Conservation (phyloP, 169 alveolate genomes). For the Theileria orientalis region DNA sequence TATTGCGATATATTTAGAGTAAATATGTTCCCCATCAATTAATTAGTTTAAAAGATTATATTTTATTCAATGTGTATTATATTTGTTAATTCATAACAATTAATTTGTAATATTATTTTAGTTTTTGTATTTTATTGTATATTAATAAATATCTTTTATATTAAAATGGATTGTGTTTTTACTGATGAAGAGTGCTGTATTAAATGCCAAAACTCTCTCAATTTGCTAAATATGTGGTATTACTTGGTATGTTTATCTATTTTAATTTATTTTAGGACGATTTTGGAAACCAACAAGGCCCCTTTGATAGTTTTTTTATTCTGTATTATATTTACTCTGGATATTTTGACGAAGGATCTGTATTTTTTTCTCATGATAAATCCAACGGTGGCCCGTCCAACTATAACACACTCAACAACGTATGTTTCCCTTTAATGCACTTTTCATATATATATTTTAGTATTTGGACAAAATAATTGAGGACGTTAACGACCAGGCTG, state of each 20-base stretch:
- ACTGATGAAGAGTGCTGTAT: slow-evolving; percentile 43
- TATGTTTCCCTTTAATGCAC: background rate
- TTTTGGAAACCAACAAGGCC: slow-evolving; percentile 41
- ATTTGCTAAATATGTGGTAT: slow-evolving; percentile 37
- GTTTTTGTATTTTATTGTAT: background rate
- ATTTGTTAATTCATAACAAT: background rate
- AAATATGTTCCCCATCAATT: slow-evolving; percentile 14
- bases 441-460: too few relatives aligned
- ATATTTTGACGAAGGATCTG: slow-evolving; percentile 56
- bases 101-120: slow-evolving; percentile 7
- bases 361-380: slow-evolving; percentile 5
- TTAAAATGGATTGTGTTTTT: slow-evolving; percentile 8
- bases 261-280: slow-evolving; percentile 20
- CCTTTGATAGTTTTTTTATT: slow-evolving; percentile 34
- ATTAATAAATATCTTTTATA: background rate
- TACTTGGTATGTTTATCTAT: slow-evolving; percentile 32
- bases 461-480: slow-evolving; percentile 17
- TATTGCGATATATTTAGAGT: too few relatives aligned
- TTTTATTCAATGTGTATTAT: slow-evolving; percentile 7
- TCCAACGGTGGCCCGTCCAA: slow-evolving; percentile 11
- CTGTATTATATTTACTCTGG: slow-evolving; percentile 29
- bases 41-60: background rate
- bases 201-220: slow-evolving; percentile 34
- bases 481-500: slow-evolving; percentile 30
- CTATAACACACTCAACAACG: slow-evolving; percentile 41